Conservation (phyloP, 495 filamentous ascomycete species). For the Talaromyces liani region DNA sequence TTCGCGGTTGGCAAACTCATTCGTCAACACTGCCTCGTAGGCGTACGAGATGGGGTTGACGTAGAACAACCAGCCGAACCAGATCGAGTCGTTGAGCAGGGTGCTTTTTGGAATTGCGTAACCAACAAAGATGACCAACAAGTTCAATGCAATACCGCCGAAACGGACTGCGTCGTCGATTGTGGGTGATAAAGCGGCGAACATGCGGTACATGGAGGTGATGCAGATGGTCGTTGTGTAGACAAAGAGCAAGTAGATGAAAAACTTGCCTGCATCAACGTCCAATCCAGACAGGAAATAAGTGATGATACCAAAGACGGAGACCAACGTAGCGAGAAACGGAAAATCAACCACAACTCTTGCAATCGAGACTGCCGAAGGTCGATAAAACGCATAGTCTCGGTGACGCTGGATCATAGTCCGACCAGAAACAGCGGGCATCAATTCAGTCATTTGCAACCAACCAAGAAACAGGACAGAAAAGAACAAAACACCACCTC, state of each 20-base stretch:
- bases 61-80: constrained; percentile 74
- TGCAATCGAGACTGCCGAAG: constrained; percentile 62
- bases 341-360: constrained; percentile 65
- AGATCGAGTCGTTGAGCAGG: constrained; percentile 57
- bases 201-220: constrained; percentile 69
- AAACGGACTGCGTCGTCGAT: constrained; percentile 71
- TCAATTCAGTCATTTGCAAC: constrained; percentile 65
- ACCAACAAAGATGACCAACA: constrained; percentile 69
- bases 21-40: constrained; percentile 63
- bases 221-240: constrained; percentile 61
- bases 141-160: constrained; percentile 58
- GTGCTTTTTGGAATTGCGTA: constrained; percentile 65
- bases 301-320: constrained; percentile 56
- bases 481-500: constrained; percentile 66
- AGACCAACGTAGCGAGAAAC: constrained; percentile 53
- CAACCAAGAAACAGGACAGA: constrained; percentile 69
- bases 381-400: constrained; percentile 73
- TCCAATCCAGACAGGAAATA: constrained; percentile 66
- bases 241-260: constrained; percentile 65
- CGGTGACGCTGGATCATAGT: constrained; percentile 57
- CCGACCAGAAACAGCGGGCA: constrained; percentile 58
- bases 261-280: constrained; percentile 60
- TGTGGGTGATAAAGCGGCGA: constrained; percentile 61
- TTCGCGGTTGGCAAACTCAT: constrained; percentile 54
- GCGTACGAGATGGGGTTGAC: constrained; percentile 70